These are phyloP conservation scores for Chloranthus sessilifolius DNA, from an alignment of 164 flowering plant genomes.

Conservation along the genomic window DNA sequence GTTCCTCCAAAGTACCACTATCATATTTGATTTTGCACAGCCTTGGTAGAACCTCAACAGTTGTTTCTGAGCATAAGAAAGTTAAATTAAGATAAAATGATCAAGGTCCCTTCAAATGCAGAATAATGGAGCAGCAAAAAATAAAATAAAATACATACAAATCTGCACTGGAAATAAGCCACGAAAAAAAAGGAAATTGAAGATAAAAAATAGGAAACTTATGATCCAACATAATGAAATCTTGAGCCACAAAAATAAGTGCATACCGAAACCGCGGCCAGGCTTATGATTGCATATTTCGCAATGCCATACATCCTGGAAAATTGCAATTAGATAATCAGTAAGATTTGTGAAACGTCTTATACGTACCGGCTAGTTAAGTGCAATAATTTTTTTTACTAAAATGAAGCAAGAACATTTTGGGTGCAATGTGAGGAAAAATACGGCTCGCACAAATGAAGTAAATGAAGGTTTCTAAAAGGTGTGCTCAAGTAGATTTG, in stretches of 20 bases:
- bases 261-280: constrained; percentile 98
- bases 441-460: too few species aligned
- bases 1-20: constrained; percentile 97
- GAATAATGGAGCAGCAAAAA: neutral
- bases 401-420: too few species aligned
- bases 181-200: neutral
- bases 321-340: constrained; percentile 3
- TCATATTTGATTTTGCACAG: constrained; percentile 97
- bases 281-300: constrained; percentile 98
- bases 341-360: too few species aligned
- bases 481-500: too few species aligned
- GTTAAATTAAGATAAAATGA: neutral
- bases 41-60: constrained; percentile 95
- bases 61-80: constrained; percentile 61
- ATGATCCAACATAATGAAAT: neutral
- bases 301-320: constrained; percentile 99
- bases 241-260: neutral
- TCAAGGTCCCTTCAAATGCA: neutral
- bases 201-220: neutral
- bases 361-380: too few species aligned
- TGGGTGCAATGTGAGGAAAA: too few species aligned
- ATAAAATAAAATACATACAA: too few species aligned
- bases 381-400: too few species aligned
- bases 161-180: too few species aligned
- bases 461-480: too few species aligned